phyloP scores from a whole-genome alignment of 352 stramenopile species.

The Blastocystis sp. region DNA sequence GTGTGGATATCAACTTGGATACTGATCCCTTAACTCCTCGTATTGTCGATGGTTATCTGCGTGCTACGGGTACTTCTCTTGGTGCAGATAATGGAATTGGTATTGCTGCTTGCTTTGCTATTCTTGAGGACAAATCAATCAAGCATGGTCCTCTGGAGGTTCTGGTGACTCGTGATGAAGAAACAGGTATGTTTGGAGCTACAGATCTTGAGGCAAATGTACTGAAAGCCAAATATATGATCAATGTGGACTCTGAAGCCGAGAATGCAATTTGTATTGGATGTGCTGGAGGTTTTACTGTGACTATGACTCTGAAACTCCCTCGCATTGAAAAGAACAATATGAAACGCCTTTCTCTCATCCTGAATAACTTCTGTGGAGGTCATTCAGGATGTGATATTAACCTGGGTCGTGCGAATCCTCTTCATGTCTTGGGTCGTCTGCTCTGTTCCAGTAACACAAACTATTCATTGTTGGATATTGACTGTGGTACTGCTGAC shows the following conservation, averaged over 20 bases:
- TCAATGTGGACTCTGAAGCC: conserved; percentile 50
- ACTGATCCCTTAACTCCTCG: conserved; percentile 42
- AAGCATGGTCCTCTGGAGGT: conserved; percentile 52
- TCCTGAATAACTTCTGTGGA: conserved; percentile 21
- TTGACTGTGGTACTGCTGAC: conserved; percentile 30
- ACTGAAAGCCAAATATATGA: conserved; percentile 20
- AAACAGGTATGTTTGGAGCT: conserved; percentile 37
- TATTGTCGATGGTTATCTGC: conserved; percentile 27
- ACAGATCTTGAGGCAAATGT: background rate
- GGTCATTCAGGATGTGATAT: conserved; percentile 45
- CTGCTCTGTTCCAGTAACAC: background rate
- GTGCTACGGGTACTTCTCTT: conserved; percentile 35
- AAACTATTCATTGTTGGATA: background rate
- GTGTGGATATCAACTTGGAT: conserved; percentile 50
- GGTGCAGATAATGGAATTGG: conserved; percentile 35
- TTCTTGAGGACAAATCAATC: conserved; percentile 38
- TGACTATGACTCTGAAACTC: background rate
- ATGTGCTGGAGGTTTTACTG: conserved; percentile 40
- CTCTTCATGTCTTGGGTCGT: conserved; percentile 3
- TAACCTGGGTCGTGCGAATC: conserved; percentile 39
- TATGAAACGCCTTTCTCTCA: background rate
- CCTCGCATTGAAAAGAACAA: background rate
- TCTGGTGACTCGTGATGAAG: conserved; percentile 40
- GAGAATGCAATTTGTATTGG: conserved; percentile 51
- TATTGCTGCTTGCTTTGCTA: conserved; percentile 43